A percentile compares a stretch with the other conserved stretches of the same genome.
These are phyloP conservation scores for Colletotrichum godetiae DNA, from an alignment of 2,329 filamentous ascomycete species.

Conservation along the genomic window DNA sequence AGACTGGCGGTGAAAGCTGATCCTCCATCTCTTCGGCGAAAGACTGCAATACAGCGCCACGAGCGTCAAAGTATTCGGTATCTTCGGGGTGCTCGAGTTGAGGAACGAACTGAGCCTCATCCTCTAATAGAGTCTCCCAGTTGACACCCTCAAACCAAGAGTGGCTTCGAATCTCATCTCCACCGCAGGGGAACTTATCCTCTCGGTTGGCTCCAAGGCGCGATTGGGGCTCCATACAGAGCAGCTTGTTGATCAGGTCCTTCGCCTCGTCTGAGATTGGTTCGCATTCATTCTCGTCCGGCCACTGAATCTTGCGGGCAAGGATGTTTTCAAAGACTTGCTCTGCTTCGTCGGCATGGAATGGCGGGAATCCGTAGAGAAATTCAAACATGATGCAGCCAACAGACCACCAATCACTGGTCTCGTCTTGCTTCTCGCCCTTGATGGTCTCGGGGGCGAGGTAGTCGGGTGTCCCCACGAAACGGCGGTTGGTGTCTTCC, in stretches of 20 bases:
- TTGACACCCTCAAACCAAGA: slow-evolving; percentile 89
- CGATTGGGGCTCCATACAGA: slow-evolving; percentile 84
- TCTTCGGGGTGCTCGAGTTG: slow-evolving; percentile 94
- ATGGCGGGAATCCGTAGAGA: slow-evolving; percentile 91
- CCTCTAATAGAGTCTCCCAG: slow-evolving; percentile 92
- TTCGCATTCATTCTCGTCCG: slow-evolving; percentile 81
- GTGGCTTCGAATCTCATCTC: slow-evolving; percentile 90
- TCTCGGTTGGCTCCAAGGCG: slow-evolving; percentile 87
- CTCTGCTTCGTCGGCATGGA: slow-evolving; percentile 90
- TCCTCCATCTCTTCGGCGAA: slow-evolving; percentile 97
- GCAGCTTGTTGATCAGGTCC: slow-evolving; percentile 91
- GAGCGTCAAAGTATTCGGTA: slow-evolving; percentile 95
- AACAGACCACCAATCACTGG: slow-evolving; percentile 99
- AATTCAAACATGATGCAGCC: slow-evolving; percentile 98
- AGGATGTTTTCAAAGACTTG: slow-evolving; percentile 98
- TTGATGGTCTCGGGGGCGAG: slow-evolving; percentile 97
- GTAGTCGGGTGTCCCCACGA: slow-evolving; percentile 97
- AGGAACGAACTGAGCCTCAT: slow-evolving; percentile 95
- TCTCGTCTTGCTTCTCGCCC: slow-evolving; percentile 94
- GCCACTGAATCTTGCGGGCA: slow-evolving; percentile 90
- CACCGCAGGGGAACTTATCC: slow-evolving; percentile 85
- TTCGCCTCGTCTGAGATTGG: slow-evolving; percentile 85
- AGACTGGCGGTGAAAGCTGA: slow-evolving; percentile 78
- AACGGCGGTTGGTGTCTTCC: slow-evolving; percentile 90
- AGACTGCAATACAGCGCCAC: slow-evolving; percentile 90